phyloP scores from a whole-genome alignment of 805 yeast species.

The Ogataea trehalophila region DNA sequence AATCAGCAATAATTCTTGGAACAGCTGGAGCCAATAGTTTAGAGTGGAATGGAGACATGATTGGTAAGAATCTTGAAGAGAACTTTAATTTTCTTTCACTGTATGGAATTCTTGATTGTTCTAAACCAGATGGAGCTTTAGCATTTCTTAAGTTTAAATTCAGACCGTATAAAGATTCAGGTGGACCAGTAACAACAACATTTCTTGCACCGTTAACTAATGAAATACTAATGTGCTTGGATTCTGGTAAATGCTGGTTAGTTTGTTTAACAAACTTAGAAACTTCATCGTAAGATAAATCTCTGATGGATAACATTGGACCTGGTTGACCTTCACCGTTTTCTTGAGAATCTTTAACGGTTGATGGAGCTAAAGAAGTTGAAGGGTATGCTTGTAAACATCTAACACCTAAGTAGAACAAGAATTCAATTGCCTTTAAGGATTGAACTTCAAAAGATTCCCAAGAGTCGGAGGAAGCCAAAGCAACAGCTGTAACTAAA shows the following conservation, averaged over 20 bases:
- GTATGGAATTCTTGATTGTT: slow-evolving; percentile 91
- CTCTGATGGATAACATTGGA: slow-evolving; percentile 95
- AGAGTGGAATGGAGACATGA: slow-evolving; percentile 96
- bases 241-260: slow-evolving; percentile 87
- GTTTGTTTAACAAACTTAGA: slow-evolving; percentile 77
- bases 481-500: slow-evolving; percentile 86
- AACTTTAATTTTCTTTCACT: slow-evolving; percentile 92
- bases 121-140: slow-evolving; percentile 90
- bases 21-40: slow-evolving; percentile 74
- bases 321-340: slow-evolving; percentile 95
- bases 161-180: slow-evolving; percentile 94
- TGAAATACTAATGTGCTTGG: slow-evolving; percentile 86
- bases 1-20: slow-evolving; percentile 59
- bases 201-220: slow-evolving; percentile 94
- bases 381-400: slow-evolving; percentile 87
- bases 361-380: slow-evolving; percentile 90
- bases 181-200: slow-evolving; percentile 95
- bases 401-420: slow-evolving; percentile 92
- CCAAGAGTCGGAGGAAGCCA: slow-evolving; percentile 83
- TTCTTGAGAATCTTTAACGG: slow-evolving; percentile 85
- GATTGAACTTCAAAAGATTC: slow-evolving; percentile 69
- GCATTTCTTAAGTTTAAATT: slow-evolving; percentile 88
- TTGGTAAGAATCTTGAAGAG: slow-evolving; percentile 90
- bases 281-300: slow-evolving; percentile 75
- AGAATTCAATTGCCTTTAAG: slow-evolving; percentile 72